A percentile compares a stretch with the other conserved stretches of the same genome.
Conservation (phyloP, 2,329 filamentous ascomycete species). For the Ceratocystis variospora region DNA sequence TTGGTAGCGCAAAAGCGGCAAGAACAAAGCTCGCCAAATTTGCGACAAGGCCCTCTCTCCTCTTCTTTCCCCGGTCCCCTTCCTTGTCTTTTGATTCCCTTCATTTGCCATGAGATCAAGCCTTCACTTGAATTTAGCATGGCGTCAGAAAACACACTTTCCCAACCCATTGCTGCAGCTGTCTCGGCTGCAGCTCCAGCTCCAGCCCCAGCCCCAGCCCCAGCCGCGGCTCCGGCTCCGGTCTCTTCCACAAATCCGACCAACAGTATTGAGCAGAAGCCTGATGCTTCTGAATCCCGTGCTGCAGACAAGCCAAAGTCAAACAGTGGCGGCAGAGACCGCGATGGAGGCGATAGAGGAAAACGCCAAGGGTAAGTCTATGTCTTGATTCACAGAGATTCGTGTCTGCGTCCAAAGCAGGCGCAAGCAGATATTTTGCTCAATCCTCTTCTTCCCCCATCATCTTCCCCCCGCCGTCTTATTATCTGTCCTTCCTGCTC, state of each 20-base stretch:
- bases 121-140: conserved; percentile 10
- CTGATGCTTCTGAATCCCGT: conserved; percentile 9
- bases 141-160: conserved; percentile 17
- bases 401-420: background rate
- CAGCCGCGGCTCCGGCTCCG: conserved; percentile 5
- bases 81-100: background rate
- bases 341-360: conserved; percentile 11
- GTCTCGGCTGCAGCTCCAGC: background rate
- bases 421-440: background rate
- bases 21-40: background rate
- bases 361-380: conserved; percentile 17
- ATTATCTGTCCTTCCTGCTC: background rate
- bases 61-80: conserved; percentile 9
- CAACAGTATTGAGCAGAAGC: background rate
- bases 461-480: background rate
- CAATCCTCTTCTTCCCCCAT: background rate
- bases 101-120: conserved; percentile 13
- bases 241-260: background rate
- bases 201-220: conserved; percentile 2
- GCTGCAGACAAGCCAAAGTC: background rate
- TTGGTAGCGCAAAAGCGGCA: background rate
- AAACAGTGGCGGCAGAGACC: background rate
- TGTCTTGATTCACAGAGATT: background rate
- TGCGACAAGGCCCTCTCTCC: background rate
- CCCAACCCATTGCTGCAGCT: conserved; percentile 5